phyloP scores from a whole-genome alignment of 1,284 basidiomycete species.

The Ustilago crameri region DNA sequence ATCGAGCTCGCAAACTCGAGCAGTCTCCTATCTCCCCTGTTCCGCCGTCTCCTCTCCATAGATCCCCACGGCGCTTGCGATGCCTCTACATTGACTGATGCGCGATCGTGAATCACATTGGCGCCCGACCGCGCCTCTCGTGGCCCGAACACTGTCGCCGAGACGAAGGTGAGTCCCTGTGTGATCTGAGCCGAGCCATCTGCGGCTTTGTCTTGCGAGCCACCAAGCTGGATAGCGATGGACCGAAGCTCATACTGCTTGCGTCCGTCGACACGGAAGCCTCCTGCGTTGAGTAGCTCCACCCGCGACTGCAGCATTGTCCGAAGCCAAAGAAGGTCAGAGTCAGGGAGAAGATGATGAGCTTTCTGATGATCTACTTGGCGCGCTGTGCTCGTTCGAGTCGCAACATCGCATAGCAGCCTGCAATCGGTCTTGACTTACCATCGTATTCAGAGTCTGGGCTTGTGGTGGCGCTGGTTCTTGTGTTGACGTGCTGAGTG shows the following conservation, averaged over 20 bases:
- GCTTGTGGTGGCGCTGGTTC: neutral
- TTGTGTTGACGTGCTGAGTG: neutral
- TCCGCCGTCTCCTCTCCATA: conserved; percentile 79
- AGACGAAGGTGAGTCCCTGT: conserved; percentile 89
- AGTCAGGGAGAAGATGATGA: neutral
- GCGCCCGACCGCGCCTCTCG: conserved; percentile 76
- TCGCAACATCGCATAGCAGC: neutral
- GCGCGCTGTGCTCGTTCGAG: too few relatives aligned
- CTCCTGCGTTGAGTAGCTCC: conserved; percentile 87
- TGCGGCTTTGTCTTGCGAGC: conserved; percentile 70
- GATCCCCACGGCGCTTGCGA: conserved; percentile 77
- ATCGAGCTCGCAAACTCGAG: conserved; percentile 87
- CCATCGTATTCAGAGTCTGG: conserved; percentile 7
- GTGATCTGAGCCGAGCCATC: conserved; percentile 86
- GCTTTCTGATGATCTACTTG: neutral
- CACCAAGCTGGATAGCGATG: conserved; percentile 77
- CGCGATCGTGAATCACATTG: conserved; percentile 64
- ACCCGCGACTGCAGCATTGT: conserved; percentile 73
- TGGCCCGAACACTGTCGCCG: conserved; percentile 88
- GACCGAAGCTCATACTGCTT: conserved; percentile 88
- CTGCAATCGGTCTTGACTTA: conserved; percentile 1
- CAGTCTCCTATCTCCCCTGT: conserved; percentile 77
- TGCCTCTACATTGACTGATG: conserved; percentile 77
- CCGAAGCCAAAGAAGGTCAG: neutral
- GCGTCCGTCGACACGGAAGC: conserved; percentile 85